Evolutionary conservation across 108 stramenopile genomes (phyloP).

Genomic region (Skeletonema grethae): DNA sequence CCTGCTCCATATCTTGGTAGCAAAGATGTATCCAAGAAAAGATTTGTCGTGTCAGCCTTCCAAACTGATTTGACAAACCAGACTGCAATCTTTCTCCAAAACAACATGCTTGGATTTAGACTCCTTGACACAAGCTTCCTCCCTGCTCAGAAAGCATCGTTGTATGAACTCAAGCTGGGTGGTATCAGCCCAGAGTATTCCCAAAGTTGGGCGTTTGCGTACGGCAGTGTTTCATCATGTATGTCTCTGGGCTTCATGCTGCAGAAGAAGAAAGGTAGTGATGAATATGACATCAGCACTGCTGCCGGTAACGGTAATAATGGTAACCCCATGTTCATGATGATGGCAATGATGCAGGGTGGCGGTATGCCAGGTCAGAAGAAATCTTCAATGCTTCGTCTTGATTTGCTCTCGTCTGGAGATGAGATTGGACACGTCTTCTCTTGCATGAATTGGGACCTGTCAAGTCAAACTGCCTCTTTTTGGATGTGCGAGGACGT

Average conservation of each 20-base stretch:
- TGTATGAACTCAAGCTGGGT: slow-evolving; percentile 17
- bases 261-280: not conserved
- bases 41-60: slow-evolving; percentile 18
- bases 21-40: slow-evolving; percentile 15
- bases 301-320: not conserved
- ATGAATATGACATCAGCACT: not conserved
- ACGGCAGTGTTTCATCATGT: not conserved
- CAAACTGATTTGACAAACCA: slow-evolving; percentile 25
- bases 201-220: slow-evolving; percentile 3
- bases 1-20: slow-evolving; percentile 10
- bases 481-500: slow-evolving; percentile 36
- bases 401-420: slow-evolving; percentile 9
- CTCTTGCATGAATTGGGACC: slow-evolving; percentile 26
- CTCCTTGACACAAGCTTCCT: slow-evolving; percentile 12
- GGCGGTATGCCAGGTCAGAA: slow-evolving; percentile 9
- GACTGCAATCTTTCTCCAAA: slow-evolving; percentile 28
- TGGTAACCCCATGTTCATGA: slow-evolving; percentile 4
- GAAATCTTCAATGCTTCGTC: slow-evolving; percentile 18
- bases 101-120: slow-evolving; percentile 15
- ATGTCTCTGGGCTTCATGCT: slow-evolving; percentile 25
- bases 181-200: slow-evolving; percentile 14
- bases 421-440: slow-evolving; percentile 23
- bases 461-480: slow-evolving; percentile 18
- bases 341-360: slow-evolving; percentile 17
- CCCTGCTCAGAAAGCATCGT: slow-evolving; percentile 18